Base-by-base conservation (phyloP, 1,139 yeast genomes). In the Geotrichum reessii region DNA sequence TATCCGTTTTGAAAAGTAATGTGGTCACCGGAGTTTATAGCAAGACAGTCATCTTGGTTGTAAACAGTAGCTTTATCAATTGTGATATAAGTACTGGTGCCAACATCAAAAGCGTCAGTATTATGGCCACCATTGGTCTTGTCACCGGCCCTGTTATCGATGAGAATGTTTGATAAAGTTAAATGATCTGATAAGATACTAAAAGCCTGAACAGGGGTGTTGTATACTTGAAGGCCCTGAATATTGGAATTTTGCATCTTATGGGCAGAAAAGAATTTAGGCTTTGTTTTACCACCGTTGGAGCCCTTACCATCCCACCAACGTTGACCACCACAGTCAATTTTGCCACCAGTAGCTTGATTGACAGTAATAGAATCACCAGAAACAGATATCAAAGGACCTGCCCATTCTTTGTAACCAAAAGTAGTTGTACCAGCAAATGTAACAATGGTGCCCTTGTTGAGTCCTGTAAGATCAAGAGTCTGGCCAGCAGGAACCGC, bases 1-100 rank as follows among this genome's bases (percentile, higher is more conserved):
- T 53, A 53, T 9, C 56, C 56, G 33, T 47, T 47, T 3, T 24
- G 28, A 24, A 53, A 53, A 17, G 28, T 33, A 17, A 53, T 53
- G 40, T 53, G 46, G 22, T 19, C 7, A 47, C 56, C 56, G n/a
- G 56, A 52, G 55, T 52, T 52, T 8, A 52, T 31, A n/a, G 55
- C 55, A 17, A 52, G n/a, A 52, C 55, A 52, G 33, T 53, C 56
- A 47, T 53, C 56, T 42, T 53, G 56, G 47, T 53, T 53, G 52
- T 53, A 53, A 24, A 53, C 37, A 7, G 49, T 44, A 24, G 56
- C 56, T 12, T 47, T 47, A 24, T 27, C 25, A 33, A 53, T 53
- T 24, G 47, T 53, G 28, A 53, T 37, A 24, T 47, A 33, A 31
- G 28, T 37, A 53, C 47, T 33, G 25, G 14, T n/a, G 8, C 55